Evolutionary conservation across 208 protist genomes (phyloP), one percentile per base, ranked within the genome.

Genomic region (Crithidia acanthocephali): DNA sequence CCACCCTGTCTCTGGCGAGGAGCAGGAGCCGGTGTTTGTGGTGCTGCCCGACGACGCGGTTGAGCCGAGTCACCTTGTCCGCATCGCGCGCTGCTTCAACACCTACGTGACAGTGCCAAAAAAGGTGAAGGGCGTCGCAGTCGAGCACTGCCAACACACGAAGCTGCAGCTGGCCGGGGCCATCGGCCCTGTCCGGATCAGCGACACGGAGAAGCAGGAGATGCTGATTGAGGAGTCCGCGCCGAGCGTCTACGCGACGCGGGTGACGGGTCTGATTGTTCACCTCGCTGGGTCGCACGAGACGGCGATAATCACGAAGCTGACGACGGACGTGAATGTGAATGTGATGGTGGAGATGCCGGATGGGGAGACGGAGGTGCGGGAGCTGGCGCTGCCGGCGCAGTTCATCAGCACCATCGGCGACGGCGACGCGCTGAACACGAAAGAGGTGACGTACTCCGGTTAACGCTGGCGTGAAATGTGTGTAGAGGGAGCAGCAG

Each of bases 361-460:
- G 33, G 61, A 79, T 15, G 80, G 75, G 20, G 80, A 81, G 4
- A 52, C 53, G 33, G 74, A 74, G 55, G 35, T 59, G 53, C 58
- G 61, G 6, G 80, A 75, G 62, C 32, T 85, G 33, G 58, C 80
- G 4, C 57, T 84, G 53, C 74, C 79, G 16, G 68, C 70, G 59
- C 79, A 84, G 69, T 78, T 57, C 62, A 68, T 68, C 16, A 66
- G n/a, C 30, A 75, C 50, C 18, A 40, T 75, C 45, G 37, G 28
- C 15, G 69, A 45, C 8, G 52, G 27, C 0, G 69, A 75, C 44
- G 25, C 33, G 1, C 53, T 76, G 11, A 20, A 27, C n/a, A 76
- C 71, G 1, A 57, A 45, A 16, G 71, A 76, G 61, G 71, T 76
- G 33, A 76, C 69, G 18, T 68, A 75, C 52, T 75, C 69, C 0